Conservation (phyloP, 257 asterid genomes). For the Nicotiana knightiana region DNA sequence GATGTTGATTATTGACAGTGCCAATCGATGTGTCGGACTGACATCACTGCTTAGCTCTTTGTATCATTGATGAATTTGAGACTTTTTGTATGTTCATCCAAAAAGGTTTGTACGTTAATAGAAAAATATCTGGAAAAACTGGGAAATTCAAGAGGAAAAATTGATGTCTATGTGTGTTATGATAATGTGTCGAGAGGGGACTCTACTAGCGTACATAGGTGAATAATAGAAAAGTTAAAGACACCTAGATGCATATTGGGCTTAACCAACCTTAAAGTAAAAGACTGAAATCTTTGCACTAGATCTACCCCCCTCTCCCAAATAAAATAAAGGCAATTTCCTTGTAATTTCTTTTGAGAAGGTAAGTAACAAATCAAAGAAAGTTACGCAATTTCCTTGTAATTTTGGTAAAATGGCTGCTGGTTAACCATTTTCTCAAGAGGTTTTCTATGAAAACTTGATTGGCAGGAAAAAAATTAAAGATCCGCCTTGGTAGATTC, state of each 20-base stretch:
- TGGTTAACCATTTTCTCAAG: neutral
- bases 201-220: neutral
- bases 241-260: neutral
- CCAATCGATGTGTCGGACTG: neutral
- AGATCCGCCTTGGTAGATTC: neutral
- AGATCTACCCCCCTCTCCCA: neutral
- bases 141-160: neutral
- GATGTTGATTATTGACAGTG: neutral
- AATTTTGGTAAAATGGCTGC: neutral
- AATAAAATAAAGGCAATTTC: neutral
- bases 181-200: neutral
- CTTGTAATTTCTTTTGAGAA: neutral
- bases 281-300: neutral
- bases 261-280: neutral
- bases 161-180: neutral
- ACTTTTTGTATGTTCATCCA: neutral
- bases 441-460: neutral
- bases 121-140: neutral
- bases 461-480: neutral
- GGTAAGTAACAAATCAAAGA: too few species aligned
- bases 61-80: neutral
- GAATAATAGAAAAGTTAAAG: neutral
- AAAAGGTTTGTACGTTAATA: neutral
- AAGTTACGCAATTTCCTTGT: neutral
- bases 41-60: neutral